phyloP scores from a whole-genome alignment of 2,329 filamentous ascomycete species.

The Penicillium psychrosexuale region DNA sequence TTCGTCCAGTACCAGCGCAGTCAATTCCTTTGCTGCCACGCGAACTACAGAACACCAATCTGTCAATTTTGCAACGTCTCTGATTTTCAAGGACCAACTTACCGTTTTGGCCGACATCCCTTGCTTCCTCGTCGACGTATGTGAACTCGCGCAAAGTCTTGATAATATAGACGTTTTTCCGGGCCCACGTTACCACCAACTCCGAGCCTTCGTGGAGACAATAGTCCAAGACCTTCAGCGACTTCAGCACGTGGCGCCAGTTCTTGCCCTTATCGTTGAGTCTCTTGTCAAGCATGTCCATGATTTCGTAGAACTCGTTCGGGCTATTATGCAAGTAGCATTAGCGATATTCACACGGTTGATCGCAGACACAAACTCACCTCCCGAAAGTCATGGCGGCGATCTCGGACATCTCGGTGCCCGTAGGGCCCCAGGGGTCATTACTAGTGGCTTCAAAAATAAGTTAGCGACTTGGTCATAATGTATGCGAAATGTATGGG shows the following conservation, averaged over 20 bases:
- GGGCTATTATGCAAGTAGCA: constrained; percentile 55
- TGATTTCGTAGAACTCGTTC: constrained; percentile 98
- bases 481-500: constrained; percentile 1
- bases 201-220: constrained; percentile 97
- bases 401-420: constrained; percentile 98
- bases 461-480: constrained; percentile 13
- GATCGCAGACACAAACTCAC: constrained; percentile 54
- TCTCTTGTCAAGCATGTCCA: constrained; percentile 99
- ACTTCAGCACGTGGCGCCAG: constrained; percentile 97
- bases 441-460: constrained; percentile 85
- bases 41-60: constrained; percentile 61
- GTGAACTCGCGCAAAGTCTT: constrained; percentile 97
- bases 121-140: constrained; percentile 91
- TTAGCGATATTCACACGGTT: constrained; percentile 9
- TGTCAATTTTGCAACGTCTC: neutral
- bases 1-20: constrained; percentile 86
- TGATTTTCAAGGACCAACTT: constrained; percentile 33
- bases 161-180: constrained; percentile 98
- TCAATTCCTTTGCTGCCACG: constrained; percentile 93
- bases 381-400: constrained; percentile 96
- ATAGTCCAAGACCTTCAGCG: constrained; percentile 95
- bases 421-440: constrained; percentile 96
- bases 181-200: constrained; percentile 93
- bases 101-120: constrained; percentile 97
- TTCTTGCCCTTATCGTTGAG: constrained; percentile 99